Evolutionary conservation across 805 yeast species (phyloP).

Genomic region (Ascoidea rubescens): DNA sequence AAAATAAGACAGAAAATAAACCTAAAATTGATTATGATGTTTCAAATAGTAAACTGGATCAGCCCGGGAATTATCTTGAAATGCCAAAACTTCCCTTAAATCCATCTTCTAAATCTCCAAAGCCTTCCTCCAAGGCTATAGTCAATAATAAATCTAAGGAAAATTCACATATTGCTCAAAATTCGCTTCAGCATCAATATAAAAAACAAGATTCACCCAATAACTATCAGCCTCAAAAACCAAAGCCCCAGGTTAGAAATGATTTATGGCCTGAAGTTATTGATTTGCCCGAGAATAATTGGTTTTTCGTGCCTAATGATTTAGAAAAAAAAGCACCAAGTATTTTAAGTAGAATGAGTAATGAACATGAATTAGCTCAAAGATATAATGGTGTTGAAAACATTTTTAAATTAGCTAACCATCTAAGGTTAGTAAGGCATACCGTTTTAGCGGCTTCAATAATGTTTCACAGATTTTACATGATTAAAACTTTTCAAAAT

Average conservation of each 20-base stretch:
- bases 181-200: not conserved
- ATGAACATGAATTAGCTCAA: constrained; percentile 3
- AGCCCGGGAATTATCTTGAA: too few species aligned
- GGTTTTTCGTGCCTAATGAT: constrained; percentile 7
- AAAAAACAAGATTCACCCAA: not conserved
- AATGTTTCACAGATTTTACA: constrained; percentile 7
- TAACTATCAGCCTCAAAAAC: not conserved
- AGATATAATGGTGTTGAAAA: constrained; percentile 5
- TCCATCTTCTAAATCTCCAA: too few species aligned
- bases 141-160: not conserved
- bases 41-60: too few species aligned
- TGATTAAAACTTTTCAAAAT: constrained; percentile 6
- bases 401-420: constrained; percentile 4
- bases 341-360: not conserved
- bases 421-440: constrained; percentile 2
- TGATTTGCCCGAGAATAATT: constrained; percentile 7
- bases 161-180: not conserved
- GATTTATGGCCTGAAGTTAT: constrained; percentile 10
- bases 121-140: too few species aligned
- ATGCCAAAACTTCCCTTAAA: too few species aligned
- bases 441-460: constrained; percentile 7
- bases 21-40: too few species aligned
- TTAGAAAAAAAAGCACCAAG: constrained; percentile 6
- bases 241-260: too few species aligned
- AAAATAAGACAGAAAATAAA: too few species aligned